phyloP scores from a whole-genome alignment of 768 basidiomycete species.

The Boletus rubescentipes region DNA sequence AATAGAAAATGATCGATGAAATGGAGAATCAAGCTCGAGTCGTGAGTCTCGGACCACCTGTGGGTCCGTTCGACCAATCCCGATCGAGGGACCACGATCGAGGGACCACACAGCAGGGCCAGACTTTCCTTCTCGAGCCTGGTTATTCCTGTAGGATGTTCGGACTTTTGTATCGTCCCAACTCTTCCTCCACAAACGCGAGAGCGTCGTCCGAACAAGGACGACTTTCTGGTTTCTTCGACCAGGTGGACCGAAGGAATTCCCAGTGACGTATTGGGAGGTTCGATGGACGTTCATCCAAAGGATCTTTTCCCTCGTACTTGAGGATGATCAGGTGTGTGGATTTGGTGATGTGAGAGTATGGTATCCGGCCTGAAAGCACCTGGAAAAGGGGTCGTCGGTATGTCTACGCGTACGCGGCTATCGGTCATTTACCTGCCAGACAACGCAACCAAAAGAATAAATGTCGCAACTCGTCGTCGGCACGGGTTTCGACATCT shows the following conservation, averaged over 20 bases:
- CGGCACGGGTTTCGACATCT: background rate
- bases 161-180: background rate
- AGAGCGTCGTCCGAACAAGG: constrained; percentile 10
- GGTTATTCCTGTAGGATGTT: too few species aligned
- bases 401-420: background rate
- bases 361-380: constrained; percentile 12
- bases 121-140: too few species aligned
- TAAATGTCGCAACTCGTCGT: constrained; percentile 9
- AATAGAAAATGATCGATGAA: too few species aligned
- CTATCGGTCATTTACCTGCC: constrained; percentile 6
- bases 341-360: constrained; percentile 1
- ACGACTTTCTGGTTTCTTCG: constrained; percentile 3
- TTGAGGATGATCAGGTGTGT: constrained; percentile 17
- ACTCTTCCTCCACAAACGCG: constrained; percentile 2
- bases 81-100: too few species aligned
- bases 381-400: constrained; percentile 4
- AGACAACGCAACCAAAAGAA: constrained; percentile 11
- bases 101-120: too few species aligned
- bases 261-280: constrained; percentile 3
- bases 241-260: constrained; percentile 15
- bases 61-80: too few species aligned
- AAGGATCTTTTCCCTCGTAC: constrained; percentile 13
- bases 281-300: constrained; percentile 10
- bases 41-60: too few species aligned
- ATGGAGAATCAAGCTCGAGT: too few species aligned